A percentile compares a stretch with the other conserved stretches of the same genome.
Conservation (phyloP, 1,284 basidiomycete genomes). For the Microbotryum scabiosae region DNA sequence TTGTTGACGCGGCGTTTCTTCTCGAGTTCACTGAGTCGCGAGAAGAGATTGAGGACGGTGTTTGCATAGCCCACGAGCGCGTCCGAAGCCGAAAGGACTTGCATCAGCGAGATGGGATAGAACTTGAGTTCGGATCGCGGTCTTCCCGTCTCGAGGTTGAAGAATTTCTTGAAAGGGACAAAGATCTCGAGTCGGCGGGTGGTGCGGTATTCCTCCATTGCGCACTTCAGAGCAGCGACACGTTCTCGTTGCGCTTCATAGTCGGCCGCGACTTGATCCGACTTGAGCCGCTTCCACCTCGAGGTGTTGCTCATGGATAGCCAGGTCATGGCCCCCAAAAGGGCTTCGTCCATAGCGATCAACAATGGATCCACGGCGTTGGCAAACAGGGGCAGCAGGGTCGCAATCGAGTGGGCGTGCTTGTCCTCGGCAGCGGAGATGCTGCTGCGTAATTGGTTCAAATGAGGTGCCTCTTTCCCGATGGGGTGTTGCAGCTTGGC, state of each 20-base stretch:
- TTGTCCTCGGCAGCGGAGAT: conserved; percentile 8
- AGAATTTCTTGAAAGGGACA: conserved; percentile 46
- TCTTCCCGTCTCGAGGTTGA: conserved; percentile 38
- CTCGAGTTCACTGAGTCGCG: conserved; percentile 44
- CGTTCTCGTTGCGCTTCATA: conserved; percentile 27
- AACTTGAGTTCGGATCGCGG: conserved; percentile 26
- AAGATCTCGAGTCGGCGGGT: conserved; percentile 46
- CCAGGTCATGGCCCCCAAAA: conserved; percentile 22
- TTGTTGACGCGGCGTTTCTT: conserved; percentile 43
- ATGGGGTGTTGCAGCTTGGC: not conserved
- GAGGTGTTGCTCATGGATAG: conserved; percentile 33
- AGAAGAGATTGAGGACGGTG: conserved; percentile 46
- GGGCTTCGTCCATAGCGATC: conserved; percentile 7
- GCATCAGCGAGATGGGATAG: conserved; percentile 45
- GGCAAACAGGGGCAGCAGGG: conserved; percentile 22
- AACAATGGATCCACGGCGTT: conserved; percentile 8
- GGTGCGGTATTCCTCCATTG: conserved; percentile 44
- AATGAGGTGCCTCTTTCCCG: conserved; percentile 5
- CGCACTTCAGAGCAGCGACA: conserved; percentile 41
- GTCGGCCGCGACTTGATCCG: conserved; percentile 36
- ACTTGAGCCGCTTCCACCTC: conserved; percentile 42
- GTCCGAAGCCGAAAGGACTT: conserved; percentile 48
- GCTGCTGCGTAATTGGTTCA: conserved; percentile 8
- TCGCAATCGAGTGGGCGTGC: conserved; percentile 20
- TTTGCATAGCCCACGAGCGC: conserved; percentile 45